A percentile compares a stretch with the other conserved stretches of the same genome.
These are phyloP conservation scores for Vitis hybrid DNA, from an alignment of 177 flowering plant genomes.

Conservation along the genomic window DNA sequence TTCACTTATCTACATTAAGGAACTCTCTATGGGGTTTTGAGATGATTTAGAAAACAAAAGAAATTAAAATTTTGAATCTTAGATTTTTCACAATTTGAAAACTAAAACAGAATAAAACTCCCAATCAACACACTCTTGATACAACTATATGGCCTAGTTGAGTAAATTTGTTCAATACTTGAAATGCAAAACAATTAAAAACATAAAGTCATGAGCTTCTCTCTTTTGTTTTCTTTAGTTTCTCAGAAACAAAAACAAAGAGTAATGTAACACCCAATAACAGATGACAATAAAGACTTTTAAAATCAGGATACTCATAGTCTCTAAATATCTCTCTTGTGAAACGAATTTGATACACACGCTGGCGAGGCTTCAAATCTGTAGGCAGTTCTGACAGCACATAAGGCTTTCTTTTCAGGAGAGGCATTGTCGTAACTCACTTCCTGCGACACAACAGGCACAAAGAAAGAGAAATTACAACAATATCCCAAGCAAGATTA, in stretches of 20 bases:
- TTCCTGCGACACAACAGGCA: too few relatives aligned
- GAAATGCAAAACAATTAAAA: too few relatives aligned
- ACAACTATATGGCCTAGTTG: too few relatives aligned
- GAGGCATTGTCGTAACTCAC: constrained; percentile 54
- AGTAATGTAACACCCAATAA: background rate
- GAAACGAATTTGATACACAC: constrained; percentile 84
- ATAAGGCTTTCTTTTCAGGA: constrained; percentile 68
- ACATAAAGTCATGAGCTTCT: too few relatives aligned
- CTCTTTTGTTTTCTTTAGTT: too few relatives aligned
- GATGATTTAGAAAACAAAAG: background rate
- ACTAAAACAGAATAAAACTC: background rate
- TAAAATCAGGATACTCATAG: constrained; percentile 70
- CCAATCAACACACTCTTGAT: too few relatives aligned
- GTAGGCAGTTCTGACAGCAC: constrained; percentile 53
- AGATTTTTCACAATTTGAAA: background rate
- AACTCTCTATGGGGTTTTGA: background rate
- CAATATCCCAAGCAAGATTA: background rate
- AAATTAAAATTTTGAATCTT: background rate
- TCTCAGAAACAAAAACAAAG: background rate
- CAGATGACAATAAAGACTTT: background rate
- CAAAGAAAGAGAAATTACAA: too few relatives aligned
- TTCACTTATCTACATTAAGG: constrained; percentile 55
- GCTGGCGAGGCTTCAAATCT: constrained; percentile 72
- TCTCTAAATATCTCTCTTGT: constrained; percentile 87
- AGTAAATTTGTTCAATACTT: too few relatives aligned